Base-by-base conservation (phyloP, 371 early-diverging fungal species). In the Mucor piriformis region DNA sequence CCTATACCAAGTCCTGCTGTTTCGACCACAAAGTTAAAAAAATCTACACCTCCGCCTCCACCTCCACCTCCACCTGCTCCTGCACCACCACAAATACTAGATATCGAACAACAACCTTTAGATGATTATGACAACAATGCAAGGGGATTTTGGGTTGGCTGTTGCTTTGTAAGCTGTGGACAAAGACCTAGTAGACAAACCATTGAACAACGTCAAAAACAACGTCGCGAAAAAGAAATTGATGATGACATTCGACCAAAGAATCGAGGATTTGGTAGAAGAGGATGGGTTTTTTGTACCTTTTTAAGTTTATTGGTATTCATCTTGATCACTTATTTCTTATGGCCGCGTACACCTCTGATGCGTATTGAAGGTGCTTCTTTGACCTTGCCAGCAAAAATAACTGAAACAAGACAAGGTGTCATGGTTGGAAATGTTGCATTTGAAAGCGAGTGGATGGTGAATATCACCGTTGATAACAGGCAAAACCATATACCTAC, bases 351-450 rank as follows among this genome's bases (percentile, higher is more conserved):
- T 6, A 74, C 75, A 16, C 78, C 78, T 0, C 40, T 78, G n/a
- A 73, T 78, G 63, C 74, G 78, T 10, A 73, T 78, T n/a, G 74
- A 78, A 54, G 73, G 78, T 12, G 78, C 74, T 2, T 61, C 67
- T 2, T 54, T 78, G n/a, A 67, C 67, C 2, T 50, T 63, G 6
- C 66, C 71, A 5, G 64, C 73, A 11, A 66, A 71, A 16, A 65
- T 74, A 3, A 69, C 71, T 2, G 70, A 74, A 34, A 74, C 74
- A 2, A 56, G 59, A 20, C 77, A 77, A 47, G 70, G 72, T 20
- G 59, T 66, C 6, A 63, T 77, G 72, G 64, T 73, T 0, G 73
- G 77, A 8, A 78, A 74, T 59, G 71, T 74, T 24, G 67, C 66
- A 1, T 78, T 78, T 47, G 78, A 78, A 55, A 73, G 69, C 27